Conservation (phyloP, 257 asterid genomes). For the Cynanchum wilfordii region DNA sequence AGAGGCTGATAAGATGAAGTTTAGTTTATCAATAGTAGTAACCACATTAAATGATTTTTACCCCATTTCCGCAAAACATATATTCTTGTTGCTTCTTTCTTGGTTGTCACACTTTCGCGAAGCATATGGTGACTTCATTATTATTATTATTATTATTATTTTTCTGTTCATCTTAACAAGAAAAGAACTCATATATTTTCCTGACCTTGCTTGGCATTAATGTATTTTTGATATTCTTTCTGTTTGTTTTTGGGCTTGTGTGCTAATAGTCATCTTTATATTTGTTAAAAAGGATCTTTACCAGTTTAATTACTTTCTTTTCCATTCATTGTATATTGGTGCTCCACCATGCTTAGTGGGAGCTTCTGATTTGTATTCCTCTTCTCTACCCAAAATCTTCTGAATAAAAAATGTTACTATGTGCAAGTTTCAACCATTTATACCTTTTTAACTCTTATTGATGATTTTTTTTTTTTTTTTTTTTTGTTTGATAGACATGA, state of each 20-base stretch:
- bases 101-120: neutral
- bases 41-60: neutral
- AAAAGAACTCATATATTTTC: neutral
- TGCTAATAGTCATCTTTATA: neutral
- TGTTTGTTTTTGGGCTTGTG: neutral
- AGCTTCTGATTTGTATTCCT: neutral
- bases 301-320: neutral
- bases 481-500: conserved; percentile 43
- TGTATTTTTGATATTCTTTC: neutral
- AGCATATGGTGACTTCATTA: neutral
- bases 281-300: neutral
- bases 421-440: neutral
- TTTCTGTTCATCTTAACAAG: too few species aligned
- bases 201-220: neutral
- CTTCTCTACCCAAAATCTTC: too few species aligned
- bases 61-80: neutral
- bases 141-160: too few species aligned
- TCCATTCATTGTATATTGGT: neutral
- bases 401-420: neutral
- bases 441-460: neutral
- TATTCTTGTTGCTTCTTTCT: neutral
- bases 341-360: neutral
- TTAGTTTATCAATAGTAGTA: neutral
- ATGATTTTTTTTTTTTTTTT: conserved; percentile 10
- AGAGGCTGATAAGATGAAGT: neutral